Percentiles rank a stretch among this genome's conserved stretches.
phyloP scores from a whole-genome alignment of 257 asterid genomes.

The Gardenia jasminoides region DNA sequence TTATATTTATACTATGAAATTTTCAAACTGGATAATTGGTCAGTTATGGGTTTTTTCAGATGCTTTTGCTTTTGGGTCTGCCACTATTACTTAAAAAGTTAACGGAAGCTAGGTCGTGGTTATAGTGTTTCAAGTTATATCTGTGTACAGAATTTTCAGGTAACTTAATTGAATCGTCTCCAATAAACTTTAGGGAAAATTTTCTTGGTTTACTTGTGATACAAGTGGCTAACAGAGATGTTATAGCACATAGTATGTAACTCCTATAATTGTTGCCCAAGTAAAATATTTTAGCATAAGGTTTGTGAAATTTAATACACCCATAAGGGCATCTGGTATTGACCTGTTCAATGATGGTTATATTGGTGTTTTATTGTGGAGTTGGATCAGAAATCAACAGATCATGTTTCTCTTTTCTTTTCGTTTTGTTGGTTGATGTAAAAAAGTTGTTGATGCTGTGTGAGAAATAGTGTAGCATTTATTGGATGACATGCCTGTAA shows the following conservation, averaged over 20 bases:
- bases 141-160: background rate
- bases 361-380: background rate
- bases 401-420: background rate
- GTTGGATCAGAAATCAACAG: background rate
- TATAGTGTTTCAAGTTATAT: background rate
- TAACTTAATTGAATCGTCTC: background rate
- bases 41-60: background rate
- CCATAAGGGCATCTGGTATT: background rate
- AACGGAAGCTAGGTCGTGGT: background rate
- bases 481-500: background rate
- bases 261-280: background rate
- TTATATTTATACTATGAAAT: background rate
- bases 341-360: background rate
- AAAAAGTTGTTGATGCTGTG: background rate
- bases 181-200: background rate
- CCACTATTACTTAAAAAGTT: background rate
- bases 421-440: background rate
- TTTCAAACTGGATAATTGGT: background rate
- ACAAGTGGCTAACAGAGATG: background rate
- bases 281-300: background rate
- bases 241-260: background rate
- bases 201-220: background rate
- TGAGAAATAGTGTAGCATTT: background rate
- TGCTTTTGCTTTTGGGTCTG: background rate
- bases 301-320: background rate